A percentile compares a stretch with the other conserved stretches of the same genome.
Conservation (phyloP, 371 early-diverging fungal genomes). For the Catenaria anguillulae region DNA sequence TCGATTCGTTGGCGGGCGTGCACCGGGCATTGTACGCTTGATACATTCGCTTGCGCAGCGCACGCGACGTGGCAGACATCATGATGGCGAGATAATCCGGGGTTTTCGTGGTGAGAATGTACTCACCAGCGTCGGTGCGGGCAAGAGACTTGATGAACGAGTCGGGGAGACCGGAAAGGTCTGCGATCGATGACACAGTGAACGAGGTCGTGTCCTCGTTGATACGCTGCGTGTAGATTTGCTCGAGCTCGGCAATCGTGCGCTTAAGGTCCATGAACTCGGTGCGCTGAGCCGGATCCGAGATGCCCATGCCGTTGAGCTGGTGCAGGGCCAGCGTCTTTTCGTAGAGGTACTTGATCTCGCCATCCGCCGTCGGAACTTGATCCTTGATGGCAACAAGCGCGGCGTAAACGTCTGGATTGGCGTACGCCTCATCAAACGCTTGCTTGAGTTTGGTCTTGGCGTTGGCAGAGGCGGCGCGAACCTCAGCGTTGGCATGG, state of each 20-base stretch:
- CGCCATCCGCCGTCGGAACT: neutral
- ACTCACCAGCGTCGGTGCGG: neutral
- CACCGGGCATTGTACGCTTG: conserved; percentile 6
- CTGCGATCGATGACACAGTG: neutral
- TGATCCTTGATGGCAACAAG: conserved; percentile 2
- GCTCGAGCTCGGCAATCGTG: conserved; percentile 6
- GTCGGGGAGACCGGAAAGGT: neutral
- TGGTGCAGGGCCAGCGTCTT: neutral
- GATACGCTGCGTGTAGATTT: conserved; percentile 8
- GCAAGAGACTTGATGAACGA: neutral
- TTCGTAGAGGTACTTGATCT: neutral
- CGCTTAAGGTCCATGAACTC: neutral
- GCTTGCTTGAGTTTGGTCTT: conserved; percentile 9
- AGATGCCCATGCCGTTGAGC: neutral
- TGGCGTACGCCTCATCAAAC: conserved; percentile 8
- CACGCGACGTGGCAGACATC: neutral
- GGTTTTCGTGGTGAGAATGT: conserved; percentile 5
- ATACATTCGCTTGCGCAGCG: neutral
- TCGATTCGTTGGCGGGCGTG: neutral
- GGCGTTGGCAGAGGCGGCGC: conserved; percentile 5
- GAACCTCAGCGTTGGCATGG: conserved; percentile 4
- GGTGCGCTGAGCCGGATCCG: neutral
- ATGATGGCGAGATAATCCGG: conserved; percentile 8
- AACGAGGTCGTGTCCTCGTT: conserved; percentile 9
- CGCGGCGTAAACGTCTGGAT: neutral